Base-by-base conservation (phyloP, 176 grass and related monocot species). In the Raddia guianensis region DNA sequence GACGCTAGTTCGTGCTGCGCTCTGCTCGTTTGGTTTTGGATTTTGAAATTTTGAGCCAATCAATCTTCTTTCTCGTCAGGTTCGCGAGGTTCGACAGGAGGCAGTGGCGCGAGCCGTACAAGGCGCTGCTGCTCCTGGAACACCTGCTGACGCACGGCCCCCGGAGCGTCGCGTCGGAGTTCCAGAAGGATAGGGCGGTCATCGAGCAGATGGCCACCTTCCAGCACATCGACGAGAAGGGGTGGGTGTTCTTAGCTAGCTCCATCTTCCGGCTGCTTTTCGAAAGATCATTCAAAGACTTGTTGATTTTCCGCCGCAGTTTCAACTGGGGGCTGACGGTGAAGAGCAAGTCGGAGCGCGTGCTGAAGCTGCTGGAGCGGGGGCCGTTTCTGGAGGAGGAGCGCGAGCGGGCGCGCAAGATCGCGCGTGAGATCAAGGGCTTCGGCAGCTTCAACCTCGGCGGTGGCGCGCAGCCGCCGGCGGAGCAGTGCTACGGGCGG, bases 41-140 rank as follows among this genome's bases (percentile, higher is more conserved):
- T 18, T 8, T 15, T 27, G 27, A 16, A 43, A 34, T 14, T 8
- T 37, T 5, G 32, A 32, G 7, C 27, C 12, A 68, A 32, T 14
- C 12, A 56, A 71, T 78, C 20, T 64, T 72, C 37, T 40, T 40
- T 40, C 37, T 40, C 3, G 37, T 40, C 70, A 94, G 92, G 69
- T 85, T 99, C 52, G 68, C 84, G 3, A 71, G 86, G 63, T 95
- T 93, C 84, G 92, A 93, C 63, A 51, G 85, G 83, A 79, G 83
- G 87, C 93, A 95, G 64, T 99, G 96, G 92, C 86, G 96, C 8
- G 86, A 90, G 84, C 19, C 88, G n/a, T 99, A 95, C 88, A 90
- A 91, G 82, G 90, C 96, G 45, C 70, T 99, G 4, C 81, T 95
- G 19, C 90, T 99, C 9, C 79, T 99, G 15, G 96, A 99, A 12